These are phyloP conservation scores for Cyberlindnera maritima DNA, from an alignment of 805 yeast genomes.

Conservation along the genomic window DNA sequence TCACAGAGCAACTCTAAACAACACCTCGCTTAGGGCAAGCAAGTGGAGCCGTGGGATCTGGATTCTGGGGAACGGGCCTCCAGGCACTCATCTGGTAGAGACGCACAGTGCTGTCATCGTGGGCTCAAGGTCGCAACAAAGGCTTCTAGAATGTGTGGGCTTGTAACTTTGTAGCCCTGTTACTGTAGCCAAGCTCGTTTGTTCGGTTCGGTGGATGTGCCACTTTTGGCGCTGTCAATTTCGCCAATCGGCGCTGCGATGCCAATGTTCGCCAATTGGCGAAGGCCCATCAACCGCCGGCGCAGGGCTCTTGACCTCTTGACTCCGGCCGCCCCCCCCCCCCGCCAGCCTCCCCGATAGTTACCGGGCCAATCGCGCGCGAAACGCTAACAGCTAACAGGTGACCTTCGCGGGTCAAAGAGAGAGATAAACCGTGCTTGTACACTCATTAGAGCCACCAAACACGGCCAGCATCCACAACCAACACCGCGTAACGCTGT, in stretches of 20 bases:
- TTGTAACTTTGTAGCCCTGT: too few relatives aligned
- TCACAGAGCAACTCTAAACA: not conserved
- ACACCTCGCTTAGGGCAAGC: not conserved
- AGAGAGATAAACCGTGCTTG: constrained; percentile 5
- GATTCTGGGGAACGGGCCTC: too few relatives aligned
- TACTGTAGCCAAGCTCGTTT: not conserved
- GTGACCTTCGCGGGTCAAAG: constrained; percentile 2
- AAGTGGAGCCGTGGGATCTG: too few relatives aligned
- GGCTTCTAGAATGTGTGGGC: too few relatives aligned
- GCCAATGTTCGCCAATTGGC: not conserved
- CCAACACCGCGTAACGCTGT: not conserved
- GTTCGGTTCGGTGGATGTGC: not conserved
- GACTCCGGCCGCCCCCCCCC: not conserved
- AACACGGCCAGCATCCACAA: not conserved
- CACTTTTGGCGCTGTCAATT: not conserved
- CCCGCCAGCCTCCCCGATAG: constrained; percentile 7
- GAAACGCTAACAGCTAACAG: not conserved
- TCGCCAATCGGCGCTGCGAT: not conserved
- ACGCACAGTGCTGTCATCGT: not conserved
- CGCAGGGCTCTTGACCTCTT: not conserved
- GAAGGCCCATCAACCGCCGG: too few relatives aligned
- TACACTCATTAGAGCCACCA: too few relatives aligned
- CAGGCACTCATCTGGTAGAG: not conserved
- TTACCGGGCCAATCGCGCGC: constrained; percentile 20
- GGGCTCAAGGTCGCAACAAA: not conserved